These are phyloP conservation scores for Monosporozyma unispora DNA, from an alignment of 805 yeast genomes.

Conservation along the genomic window DNA sequence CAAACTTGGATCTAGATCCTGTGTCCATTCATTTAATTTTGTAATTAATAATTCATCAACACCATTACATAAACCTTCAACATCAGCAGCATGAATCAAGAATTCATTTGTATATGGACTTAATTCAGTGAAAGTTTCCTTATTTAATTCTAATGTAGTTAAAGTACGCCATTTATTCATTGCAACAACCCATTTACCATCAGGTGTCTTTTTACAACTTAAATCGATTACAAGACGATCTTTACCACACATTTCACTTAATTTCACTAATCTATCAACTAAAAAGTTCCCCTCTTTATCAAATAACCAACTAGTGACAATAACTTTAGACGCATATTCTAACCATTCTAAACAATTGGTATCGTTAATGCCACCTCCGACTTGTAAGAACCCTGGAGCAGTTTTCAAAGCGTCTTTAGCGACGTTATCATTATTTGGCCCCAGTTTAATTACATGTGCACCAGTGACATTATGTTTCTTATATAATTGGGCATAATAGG, in stretches of 20 bases:
- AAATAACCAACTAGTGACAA: slow-evolving; percentile 87
- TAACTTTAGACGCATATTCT: slow-evolving; percentile 72
- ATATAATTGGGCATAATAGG: slow-evolving; percentile 68
- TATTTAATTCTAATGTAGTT: slow-evolving; percentile 52
- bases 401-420: slow-evolving; percentile 65
- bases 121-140: slow-evolving; percentile 45
- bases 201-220: slow-evolving; percentile 54
- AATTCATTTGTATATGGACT: slow-evolving; percentile 73
- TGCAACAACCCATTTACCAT: slow-evolving; percentile 75
- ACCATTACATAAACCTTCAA: slow-evolving; percentile 92
- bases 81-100: slow-evolving; percentile 95
- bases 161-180: slow-evolving; percentile 96
- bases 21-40: slow-evolving; percentile 69
- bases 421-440: slow-evolving; percentile 72
- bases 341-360: slow-evolving; percentile 75
- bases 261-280: slow-evolving; percentile 40
- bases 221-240: slow-evolving; percentile 73
- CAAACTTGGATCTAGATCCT: slow-evolving; percentile 33
- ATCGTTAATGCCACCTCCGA: slow-evolving; percentile 87
- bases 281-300: slow-evolving; percentile 38
- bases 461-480: slow-evolving; percentile 49
- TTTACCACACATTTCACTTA: slow-evolving; percentile 54
- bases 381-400: slow-evolving; percentile 70
- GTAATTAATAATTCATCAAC: slow-evolving; percentile 73
- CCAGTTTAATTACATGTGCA: slow-evolving; percentile 90